Conservation (phyloP, 495 filamentous ascomycete genomes). For the Penicillium bovifimosum region DNA sequence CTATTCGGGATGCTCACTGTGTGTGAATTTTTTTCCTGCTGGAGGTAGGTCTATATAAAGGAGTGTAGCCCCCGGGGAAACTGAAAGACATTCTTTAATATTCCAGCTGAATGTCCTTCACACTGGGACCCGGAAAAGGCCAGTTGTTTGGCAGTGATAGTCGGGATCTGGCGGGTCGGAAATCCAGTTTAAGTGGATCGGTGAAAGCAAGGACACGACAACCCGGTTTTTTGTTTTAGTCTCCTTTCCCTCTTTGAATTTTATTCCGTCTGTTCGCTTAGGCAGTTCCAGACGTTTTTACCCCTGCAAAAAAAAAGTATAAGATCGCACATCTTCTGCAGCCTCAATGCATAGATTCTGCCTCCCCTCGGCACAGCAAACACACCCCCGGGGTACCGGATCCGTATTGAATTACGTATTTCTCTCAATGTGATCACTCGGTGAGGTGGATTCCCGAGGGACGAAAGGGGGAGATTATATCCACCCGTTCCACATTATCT, state of each 20-base stretch:
- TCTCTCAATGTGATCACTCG: constrained; percentile 22
- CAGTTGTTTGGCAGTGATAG: constrained; percentile 8
- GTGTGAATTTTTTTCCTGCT: not conserved
- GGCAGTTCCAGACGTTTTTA: too few relatives aligned
- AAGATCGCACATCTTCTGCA: constrained; percentile 2
- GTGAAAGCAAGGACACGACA: constrained; percentile 16
- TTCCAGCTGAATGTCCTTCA: constrained; percentile 1
- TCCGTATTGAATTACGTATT: constrained; percentile 16
- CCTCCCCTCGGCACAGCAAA: constrained; percentile 3
- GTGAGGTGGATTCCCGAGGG: constrained; percentile 25
- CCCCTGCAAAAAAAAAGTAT: not conserved
- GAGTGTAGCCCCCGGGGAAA: not conserved
- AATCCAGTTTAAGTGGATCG: constrained; percentile 22
- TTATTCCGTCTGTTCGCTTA: too few relatives aligned
- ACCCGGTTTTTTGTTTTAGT: constrained; percentile 13
- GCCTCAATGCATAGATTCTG: not conserved
- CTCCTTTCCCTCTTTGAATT: constrained; percentile 16
- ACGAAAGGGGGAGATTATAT: constrained; percentile 7
- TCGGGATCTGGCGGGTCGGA: constrained; percentile 26
- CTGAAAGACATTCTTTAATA: not conserved
- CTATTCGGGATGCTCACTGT: not conserved
- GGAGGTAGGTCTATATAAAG: constrained; percentile 1
- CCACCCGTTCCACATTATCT: constrained; percentile 13
- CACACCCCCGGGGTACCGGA: constrained; percentile 7
- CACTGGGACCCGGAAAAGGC: constrained; percentile 16